Evolutionary conservation across 306 rosid genomes (phyloP).

Genomic region (Malus domestica): DNA sequence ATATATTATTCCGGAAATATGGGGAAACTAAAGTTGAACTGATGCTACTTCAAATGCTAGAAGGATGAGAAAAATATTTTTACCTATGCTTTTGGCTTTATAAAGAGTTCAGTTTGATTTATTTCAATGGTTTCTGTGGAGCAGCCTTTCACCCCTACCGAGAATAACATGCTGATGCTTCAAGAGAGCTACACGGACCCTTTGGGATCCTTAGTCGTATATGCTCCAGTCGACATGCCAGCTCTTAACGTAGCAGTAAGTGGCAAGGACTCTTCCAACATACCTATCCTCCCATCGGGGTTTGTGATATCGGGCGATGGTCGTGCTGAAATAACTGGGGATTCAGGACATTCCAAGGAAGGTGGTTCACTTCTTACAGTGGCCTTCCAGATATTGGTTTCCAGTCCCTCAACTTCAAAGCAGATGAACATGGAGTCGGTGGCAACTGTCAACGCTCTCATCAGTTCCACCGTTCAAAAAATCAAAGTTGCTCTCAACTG

Average conservation of each 20-base stretch:
- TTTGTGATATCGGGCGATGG: slow-evolving; percentile 45
- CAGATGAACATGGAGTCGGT: slow-evolving; percentile 30
- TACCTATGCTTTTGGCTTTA: not conserved
- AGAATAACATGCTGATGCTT: slow-evolving; percentile 33
- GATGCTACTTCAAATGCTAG: not conserved
- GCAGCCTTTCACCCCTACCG: slow-evolving; percentile 44
- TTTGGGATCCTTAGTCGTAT: slow-evolving; percentile 39
- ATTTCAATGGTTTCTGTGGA: not conserved
- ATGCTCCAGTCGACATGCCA: slow-evolving; percentile 39
- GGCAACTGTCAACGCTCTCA: slow-evolving; percentile 29
- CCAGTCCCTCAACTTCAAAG: not conserved
- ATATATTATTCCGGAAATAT: not conserved
- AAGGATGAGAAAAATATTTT: not conserved
- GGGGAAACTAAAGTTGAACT: not conserved
- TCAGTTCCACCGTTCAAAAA: slow-evolving; percentile 38
- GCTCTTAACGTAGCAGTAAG: slow-evolving; percentile 10
- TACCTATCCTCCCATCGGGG: slow-evolving; percentile 67
- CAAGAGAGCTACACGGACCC: slow-evolving; percentile 54
- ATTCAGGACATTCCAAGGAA: not conserved
- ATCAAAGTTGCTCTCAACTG: slow-evolving; percentile 45
- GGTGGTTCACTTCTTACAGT: slow-evolving; percentile 53
- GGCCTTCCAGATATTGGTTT: slow-evolving; percentile 39
- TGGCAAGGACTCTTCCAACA: slow-evolving; percentile 31
- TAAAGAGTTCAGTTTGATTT: not conserved
- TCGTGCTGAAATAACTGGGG: not conserved